Evolutionary conservation across 2,329 filamentous ascomycete genomes (phyloP), one percentile per base, ranked within the genome.

Genomic region (Trichoderma sp.): DNA sequence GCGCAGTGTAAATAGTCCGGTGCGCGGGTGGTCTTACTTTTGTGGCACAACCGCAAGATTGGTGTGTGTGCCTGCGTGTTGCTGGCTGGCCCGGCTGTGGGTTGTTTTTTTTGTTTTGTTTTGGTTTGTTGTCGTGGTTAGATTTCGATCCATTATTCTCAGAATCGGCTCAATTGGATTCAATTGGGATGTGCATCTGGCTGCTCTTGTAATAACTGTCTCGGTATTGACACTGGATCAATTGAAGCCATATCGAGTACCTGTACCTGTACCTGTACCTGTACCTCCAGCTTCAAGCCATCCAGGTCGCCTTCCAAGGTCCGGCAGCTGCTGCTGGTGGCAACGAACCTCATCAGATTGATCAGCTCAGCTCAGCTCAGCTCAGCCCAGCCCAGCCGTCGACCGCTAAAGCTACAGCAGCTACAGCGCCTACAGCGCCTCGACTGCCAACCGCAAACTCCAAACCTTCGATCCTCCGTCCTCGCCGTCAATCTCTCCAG

Each of bases 401-500:
- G 35, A 25, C 29, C 27, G 59, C 59, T 63, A 34, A 27, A 22
- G 59, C 32, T 53, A 48, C 57, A 9, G 29, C 32, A 27, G 19
- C 50, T 4, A 35, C 19, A 35, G 50, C 8, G 27, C 27, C 17
- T 17, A 25, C 27, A 17, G 19, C n/a, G 54, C 54, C 53, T 35
- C 9, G 10, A 35, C 39, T 32, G 27, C 39, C 27, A 53, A 29
- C 12, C 5, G 9, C 35, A 45, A 34, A 60, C 57, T 60, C 61
- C 61, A 64, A 54, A 34, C 42, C 65, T 60, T 67, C 68, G 70
- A n/a, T n/a, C n/a, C n/a, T n/a, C n/a, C n/a, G n/a, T n/a, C 65
- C 69, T 70, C 67, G 71, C 71, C 71, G 70, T 17, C 66, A 50
- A 56, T 25, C 39, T 60, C 58, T 52, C 52, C 50, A n/a, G 53